phyloP scores from a whole-genome alignment of 2,329 filamentous ascomycete genomes.

The Fusarium sp. region DNA sequence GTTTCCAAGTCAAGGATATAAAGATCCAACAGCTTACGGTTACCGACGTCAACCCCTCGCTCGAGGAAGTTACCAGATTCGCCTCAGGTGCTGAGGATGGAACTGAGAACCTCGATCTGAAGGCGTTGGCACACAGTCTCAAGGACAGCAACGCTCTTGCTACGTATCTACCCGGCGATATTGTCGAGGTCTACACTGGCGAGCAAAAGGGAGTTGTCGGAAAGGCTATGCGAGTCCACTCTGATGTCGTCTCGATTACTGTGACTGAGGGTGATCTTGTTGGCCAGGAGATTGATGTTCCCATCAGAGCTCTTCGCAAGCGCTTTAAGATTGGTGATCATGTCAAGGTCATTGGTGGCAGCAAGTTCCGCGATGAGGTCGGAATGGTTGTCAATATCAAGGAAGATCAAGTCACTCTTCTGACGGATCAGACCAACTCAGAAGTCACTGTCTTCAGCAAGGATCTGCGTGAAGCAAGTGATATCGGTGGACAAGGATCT shows the following conservation, averaged over 20 bases:
- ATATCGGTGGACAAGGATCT: slow-evolving; percentile 86
- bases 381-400: slow-evolving; percentile 96
- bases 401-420: slow-evolving; percentile 90
- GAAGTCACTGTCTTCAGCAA: slow-evolving; percentile 99
- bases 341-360: slow-evolving; percentile 97
- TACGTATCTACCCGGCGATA: slow-evolving; percentile 90
- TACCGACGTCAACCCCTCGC: slow-evolving; percentile 89
- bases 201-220: slow-evolving; percentile 94
- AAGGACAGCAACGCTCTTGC: slow-evolving; percentile 86
- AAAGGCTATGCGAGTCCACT: slow-evolving; percentile 85
- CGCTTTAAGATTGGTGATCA: slow-evolving; percentile 94
- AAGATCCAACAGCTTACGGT: slow-evolving; percentile 88
- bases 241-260: slow-evolving; percentile 90
- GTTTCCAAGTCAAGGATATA: slow-evolving; percentile 93
- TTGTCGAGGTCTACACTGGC: slow-evolving; percentile 96
- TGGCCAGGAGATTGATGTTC: slow-evolving; percentile 91
- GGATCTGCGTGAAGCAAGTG: slow-evolving; percentile 91
- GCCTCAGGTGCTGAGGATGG: slow-evolving; percentile 90
- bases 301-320: slow-evolving; percentile 91
- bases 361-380: slow-evolving; percentile 93
- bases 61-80: slow-evolving; percentile 97
- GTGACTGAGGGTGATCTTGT: slow-evolving; percentile 85
- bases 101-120: slow-evolving; percentile 91
- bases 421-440: slow-evolving; percentile 91
- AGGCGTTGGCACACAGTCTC: slow-evolving; percentile 88